Base-by-base conservation (phyloP, 1,139 yeast species). In the Yamadazyma kanchanaburiensis region DNA sequence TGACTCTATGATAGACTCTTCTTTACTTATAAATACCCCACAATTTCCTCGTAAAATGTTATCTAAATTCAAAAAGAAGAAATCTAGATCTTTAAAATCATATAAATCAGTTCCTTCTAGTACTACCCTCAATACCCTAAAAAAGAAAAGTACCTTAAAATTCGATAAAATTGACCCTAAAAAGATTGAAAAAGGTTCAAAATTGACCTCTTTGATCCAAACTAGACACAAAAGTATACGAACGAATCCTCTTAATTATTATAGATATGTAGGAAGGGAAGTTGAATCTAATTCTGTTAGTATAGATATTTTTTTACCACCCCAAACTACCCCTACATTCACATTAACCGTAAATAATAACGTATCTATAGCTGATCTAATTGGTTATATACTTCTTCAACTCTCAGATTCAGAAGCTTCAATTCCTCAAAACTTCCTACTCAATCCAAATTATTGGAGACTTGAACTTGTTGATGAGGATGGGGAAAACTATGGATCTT, bases 381-480 rank as follows among this genome's bases (percentile, higher is more conserved):
- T 83, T 39, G 91, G 91, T 0, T 80, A 51, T 41, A 60, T 76
- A 5, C 53, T 82, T 19, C 60, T 66, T 25, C 53, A 56, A 6
- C 48, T 68, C 19, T 31, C 38, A 4, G 33, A 39, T 6, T 27
- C 25, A 5, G 31, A 31, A 5, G 42, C 39, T 8, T 33, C 15
- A 13, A 28, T 34, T 11, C 20, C 16, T n/a, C 25, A 27, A 8
- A 56, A 54, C 2, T 34, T 38, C 11, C 43, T 39, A 6, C 41
- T 58, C 29, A 70, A 80, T 40, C 84, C 87, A 0, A 80, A 81
- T 46, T 60, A 60, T 30, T 83, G 87, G 80, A 63, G 79, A 31
- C 45, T 82, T n/a, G 82, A 78, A 36, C 57, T 82, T 25, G 83
- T 79, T 1, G 94, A 83, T 48, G 91, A 82, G 37, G 89, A 81